Conservation (phyloP, 257 asterid genomes). For the Penstemon newberryi region DNA sequence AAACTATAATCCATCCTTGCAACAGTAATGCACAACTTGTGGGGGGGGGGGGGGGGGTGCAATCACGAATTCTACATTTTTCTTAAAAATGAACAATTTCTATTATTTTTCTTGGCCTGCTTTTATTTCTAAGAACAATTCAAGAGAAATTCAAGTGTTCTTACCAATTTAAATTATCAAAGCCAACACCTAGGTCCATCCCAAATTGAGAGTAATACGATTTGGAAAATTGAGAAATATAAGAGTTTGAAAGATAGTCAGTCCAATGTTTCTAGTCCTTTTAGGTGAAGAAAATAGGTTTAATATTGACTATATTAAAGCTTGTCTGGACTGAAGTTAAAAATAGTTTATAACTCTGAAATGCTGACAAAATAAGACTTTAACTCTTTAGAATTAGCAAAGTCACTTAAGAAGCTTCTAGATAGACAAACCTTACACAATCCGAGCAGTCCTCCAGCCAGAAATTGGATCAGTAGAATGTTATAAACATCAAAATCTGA, state of each 20-base stretch:
- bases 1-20: background rate
- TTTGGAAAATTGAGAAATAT: background rate
- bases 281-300: background rate
- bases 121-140: background rate
- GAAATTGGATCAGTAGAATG: conserved; percentile 28
- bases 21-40: background rate
- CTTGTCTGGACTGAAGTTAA: too few species aligned
- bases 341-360: background rate
- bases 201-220: background rate
- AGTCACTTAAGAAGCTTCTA: conserved; percentile 8
- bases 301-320: background rate
- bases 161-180: background rate
- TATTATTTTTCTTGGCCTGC: background rate
- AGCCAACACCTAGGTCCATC: background rate
- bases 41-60: too few species aligned
- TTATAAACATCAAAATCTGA: conserved; percentile 16
- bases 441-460: conserved; percentile 22
- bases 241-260: background rate
- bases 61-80: background rate
- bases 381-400: background rate
- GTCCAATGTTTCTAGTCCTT: conserved; percentile 2
- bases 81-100: background rate
- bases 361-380: background rate
- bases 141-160: background rate
- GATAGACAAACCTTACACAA: conserved; percentile 38